Percentiles rank a stretch among this genome's conserved stretches.
phyloP scores from a whole-genome alignment of 306 rosid genomes.

The Canavalia gladiata region DNA sequence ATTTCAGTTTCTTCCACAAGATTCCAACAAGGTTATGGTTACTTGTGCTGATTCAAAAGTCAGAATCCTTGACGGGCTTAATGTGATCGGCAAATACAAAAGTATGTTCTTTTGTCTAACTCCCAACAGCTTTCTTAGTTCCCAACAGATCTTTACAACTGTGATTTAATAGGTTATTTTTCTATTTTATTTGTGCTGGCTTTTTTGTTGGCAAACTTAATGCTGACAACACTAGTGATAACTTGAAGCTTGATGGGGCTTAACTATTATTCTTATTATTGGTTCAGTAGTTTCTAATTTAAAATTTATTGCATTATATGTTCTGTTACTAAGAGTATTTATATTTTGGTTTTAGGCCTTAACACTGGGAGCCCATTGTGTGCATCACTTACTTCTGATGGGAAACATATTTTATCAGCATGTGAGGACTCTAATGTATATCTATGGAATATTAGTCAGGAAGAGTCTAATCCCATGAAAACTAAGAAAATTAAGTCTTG shows the following conservation, averaged over 20 bases:
- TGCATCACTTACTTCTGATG: conserved; percentile 88
- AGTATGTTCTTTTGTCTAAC: conserved; percentile 58
- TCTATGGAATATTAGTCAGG: conserved; percentile 72
- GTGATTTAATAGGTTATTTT: neutral
- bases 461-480: conserved; percentile 48
- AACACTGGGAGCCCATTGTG: conserved; percentile 67
- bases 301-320: conserved; percentile 14
- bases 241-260: conserved; percentile 34
- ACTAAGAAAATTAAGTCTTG: conserved; percentile 57
- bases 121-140: conserved; percentile 11
- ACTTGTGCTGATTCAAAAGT: conserved; percentile 89
- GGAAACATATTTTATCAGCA: conserved; percentile 89
- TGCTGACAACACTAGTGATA: neutral
- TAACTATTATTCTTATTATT: conserved; percentile 19
- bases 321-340: conserved; percentile 47
- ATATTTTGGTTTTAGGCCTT: conserved; percentile 61
- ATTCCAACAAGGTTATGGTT: conserved; percentile 80
- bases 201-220: conserved; percentile 32
- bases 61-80: conserved; percentile 79
- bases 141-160: neutral
- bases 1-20: conserved; percentile 81
- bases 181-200: neutral
- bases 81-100: conserved; percentile 82
- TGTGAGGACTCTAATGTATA: conserved; percentile 90
- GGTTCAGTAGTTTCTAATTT: neutral